Conservation (phyloP, 164 flowering plant genomes). For the Vitis rotundifolia region DNA sequence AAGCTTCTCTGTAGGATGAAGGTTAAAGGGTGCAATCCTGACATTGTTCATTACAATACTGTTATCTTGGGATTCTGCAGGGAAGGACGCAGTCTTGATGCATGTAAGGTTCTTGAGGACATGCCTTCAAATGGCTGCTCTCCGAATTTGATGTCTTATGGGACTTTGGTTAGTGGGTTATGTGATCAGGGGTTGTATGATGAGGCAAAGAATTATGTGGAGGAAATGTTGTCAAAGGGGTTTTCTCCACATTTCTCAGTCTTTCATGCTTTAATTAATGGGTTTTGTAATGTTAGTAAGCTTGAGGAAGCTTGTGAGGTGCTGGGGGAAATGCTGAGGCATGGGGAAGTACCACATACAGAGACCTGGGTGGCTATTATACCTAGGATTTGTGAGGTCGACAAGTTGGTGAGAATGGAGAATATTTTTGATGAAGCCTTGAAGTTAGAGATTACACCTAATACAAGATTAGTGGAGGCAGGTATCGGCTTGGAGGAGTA, state of each 20-base stretch:
- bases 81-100: constrained; percentile 73
- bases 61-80: constrained; percentile 78
- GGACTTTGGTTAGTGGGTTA: constrained; percentile 75
- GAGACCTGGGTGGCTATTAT: constrained; percentile 64
- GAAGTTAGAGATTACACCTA: constrained; percentile 46
- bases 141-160: constrained; percentile 81
- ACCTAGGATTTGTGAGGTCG: constrained; percentile 57
- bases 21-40: constrained; percentile 89
- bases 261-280: constrained; percentile 59
- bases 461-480: constrained; percentile 57
- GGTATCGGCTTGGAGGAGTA: constrained; percentile 58
- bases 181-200: constrained; percentile 69
- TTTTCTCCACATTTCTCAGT: constrained; percentile 75
- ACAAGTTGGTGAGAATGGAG: constrained; percentile 25
- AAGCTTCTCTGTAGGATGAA: constrained; percentile 97
- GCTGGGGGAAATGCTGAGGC: constrained; percentile 43
- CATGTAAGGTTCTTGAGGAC: constrained; percentile 77
- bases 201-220: constrained; percentile 60
- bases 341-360: constrained; percentile 59
- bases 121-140: constrained; percentile 77
- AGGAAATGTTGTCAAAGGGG: constrained; percentile 65
- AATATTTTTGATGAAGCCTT: constrained; percentile 31
- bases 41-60: constrained; percentile 83
- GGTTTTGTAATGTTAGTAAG: constrained; percentile 69
- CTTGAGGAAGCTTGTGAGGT: constrained; percentile 68